These are phyloP conservation scores for Raphanus sativus DNA, from an alignment of 345 rosid genomes.

Conservation along the genomic window DNA sequence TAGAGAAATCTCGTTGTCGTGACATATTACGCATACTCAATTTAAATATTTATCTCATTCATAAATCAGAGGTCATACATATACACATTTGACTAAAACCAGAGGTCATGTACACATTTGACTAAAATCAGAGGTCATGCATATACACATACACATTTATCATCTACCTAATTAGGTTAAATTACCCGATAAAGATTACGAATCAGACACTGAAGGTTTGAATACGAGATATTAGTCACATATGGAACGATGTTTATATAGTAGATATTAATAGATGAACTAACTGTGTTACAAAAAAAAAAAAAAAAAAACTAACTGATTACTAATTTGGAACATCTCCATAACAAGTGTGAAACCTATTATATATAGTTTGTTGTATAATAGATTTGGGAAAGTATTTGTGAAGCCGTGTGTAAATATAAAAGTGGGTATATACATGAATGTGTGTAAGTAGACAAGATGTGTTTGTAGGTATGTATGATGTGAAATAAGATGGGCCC, in stretches of 20 bases:
- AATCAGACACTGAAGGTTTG: neutral
- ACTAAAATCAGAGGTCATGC: neutral
- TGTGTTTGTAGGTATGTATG: conserved; percentile 34
- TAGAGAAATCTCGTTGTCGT: neutral
- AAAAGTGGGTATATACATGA: conserved; percentile 29
- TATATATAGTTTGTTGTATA: conserved; percentile 6
- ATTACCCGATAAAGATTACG: neutral
- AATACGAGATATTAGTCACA: neutral
- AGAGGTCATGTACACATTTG: neutral
- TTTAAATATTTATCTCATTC: neutral
- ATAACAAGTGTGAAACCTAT: conserved; percentile 28
- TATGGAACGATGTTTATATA: too few relatives aligned
- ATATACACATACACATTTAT: neutral
- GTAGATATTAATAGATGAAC: neutral
- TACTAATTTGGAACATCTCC: conserved; percentile 18
- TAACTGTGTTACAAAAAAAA: neutral
- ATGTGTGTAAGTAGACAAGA: conserved; percentile 23
- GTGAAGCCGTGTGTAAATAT: neutral
- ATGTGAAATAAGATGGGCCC: conserved; percentile 34
- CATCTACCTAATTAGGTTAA: neutral
- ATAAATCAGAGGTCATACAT: neutral
- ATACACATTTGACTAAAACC: neutral
- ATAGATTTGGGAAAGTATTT: conserved; percentile 16
- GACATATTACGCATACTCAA: neutral
- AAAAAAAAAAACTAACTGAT: neutral